A percentile compares a stretch with the other conserved stretches of the same genome.
Conservation (phyloP, 2,329 filamentous ascomycete genomes). For the Fusarium keratoplasticum region DNA sequence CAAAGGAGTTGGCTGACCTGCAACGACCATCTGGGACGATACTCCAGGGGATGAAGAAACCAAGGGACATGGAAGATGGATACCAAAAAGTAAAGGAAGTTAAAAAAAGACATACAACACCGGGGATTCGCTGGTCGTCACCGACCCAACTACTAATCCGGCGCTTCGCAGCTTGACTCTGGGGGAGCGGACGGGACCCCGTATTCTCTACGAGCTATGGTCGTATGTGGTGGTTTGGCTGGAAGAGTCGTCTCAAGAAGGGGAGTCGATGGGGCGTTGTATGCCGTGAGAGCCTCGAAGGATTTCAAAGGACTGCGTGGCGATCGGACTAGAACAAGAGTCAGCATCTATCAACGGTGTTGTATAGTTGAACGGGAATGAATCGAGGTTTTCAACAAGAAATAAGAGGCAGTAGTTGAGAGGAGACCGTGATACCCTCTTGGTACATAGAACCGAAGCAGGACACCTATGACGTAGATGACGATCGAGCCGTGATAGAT, state of each 20-base stretch:
- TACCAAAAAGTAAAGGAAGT: neutral
- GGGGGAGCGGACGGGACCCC: neutral
- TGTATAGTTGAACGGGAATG: too few relatives aligned
- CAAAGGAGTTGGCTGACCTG: too few relatives aligned
- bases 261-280: neutral
- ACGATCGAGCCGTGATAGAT: neutral
- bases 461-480: neutral
- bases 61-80: neutral
- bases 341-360: too few relatives aligned
- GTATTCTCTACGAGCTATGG: neutral
- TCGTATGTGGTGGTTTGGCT: neutral
- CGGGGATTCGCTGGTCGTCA: neutral
- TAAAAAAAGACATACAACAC: neutral
- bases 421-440: neutral
- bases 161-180: neutral
- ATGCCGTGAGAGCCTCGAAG: neutral
- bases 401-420: neutral
- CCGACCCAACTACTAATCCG: neutral
- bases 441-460: accelerated
- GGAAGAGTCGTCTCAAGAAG: neutral
- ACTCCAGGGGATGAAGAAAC: too few relatives aligned
- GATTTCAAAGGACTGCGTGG: neutral
- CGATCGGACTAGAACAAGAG: neutral
- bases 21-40: too few relatives aligned
- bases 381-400: neutral